Base-by-base conservation (phyloP, 495 filamentous ascomycete species). In the Cercophora samala region DNA sequence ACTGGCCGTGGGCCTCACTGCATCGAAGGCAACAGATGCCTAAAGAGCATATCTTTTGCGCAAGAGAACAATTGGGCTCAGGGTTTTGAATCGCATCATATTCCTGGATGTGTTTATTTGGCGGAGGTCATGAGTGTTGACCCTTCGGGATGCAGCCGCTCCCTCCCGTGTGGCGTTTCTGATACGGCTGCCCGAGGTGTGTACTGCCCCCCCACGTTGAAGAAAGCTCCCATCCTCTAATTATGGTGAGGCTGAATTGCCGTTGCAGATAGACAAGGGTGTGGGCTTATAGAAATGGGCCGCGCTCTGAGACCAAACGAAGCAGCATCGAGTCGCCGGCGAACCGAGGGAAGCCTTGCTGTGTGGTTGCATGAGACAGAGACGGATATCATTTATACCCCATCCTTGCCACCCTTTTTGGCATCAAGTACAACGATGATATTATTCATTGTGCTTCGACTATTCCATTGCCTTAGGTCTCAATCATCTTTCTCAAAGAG, bases 1-100 rank as follows among this genome's bases (percentile, higher is more conserved):
- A 5, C 22, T 56, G 52, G 65, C 60, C 13, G 64, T 13, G 21
- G 65, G 65, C 65, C 65, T 66, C 65, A 62, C 25, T 22, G 65
- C 65, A 29, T 66, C 37, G 60, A 37, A 58, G 26, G 46, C 9
- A 32, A 65, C 15, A 42, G 64, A 60, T 60, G 64, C 64, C 64
- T 65, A 46, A 60, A 42, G n/a, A 1, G 26, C 15, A 8, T 64
- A 18, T 22, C 42, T 23, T 3, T 37, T 24, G 26, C 37, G 37
- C 37, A 46, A 46, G 37, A 46, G 1, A 21, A 56, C 53, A 56
- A 21, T 23, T 3, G n/a, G n/a, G 22, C 6, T 13, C 37, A 46
- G 37, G 8, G 4, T 29, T 29, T 29, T 29, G 26, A 29, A 29
- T 29, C 8, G 8, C 26, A 4, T 29, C 6, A 46, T 18, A 17